These are phyloP conservation scores for Albugo laibachii DNA, from an alignment of 352 stramenopile genomes.

Conservation along the genomic window DNA sequence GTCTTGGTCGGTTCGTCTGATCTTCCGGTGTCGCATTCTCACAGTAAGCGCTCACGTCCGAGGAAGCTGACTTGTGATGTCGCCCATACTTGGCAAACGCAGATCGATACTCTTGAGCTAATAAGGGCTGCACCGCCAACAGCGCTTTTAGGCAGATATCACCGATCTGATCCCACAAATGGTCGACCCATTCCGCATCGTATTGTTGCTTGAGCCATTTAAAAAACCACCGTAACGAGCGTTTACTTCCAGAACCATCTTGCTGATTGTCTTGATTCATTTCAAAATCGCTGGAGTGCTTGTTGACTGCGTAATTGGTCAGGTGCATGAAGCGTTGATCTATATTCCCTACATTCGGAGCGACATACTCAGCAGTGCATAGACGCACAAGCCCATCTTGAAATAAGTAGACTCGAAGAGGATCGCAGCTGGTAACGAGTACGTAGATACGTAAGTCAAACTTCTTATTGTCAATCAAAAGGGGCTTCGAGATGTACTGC, in stretches of 20 bases:
- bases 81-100: constrained; percentile 74
- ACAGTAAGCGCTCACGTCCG: not conserved
- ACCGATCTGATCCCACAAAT: constrained; percentile 83
- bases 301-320: constrained; percentile 87
- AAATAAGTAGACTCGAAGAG: constrained; percentile 81
- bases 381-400: constrained; percentile 82
- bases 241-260: constrained; percentile 63
- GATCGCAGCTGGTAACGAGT: constrained; percentile 66
- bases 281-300: constrained; percentile 75
- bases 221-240: constrained; percentile 85
- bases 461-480: constrained; percentile 79
- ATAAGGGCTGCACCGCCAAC: constrained; percentile 79
- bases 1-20: not conserved
- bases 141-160: constrained; percentile 90
- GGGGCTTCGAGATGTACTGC: constrained; percentile 57
- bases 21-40: no score
- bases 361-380: constrained; percentile 75
- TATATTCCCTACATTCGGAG: constrained; percentile 66
- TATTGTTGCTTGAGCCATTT: constrained; percentile 62
- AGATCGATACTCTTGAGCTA: constrained; percentile 84
- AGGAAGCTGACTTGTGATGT: constrained; percentile 11
- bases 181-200: constrained; percentile 34
- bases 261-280: constrained; percentile 37
- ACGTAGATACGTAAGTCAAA: constrained; percentile 89
- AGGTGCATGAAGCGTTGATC: constrained; percentile 82